Evolutionary conservation across 2,329 filamentous ascomycete species (phyloP).

Genomic region (Talaromyces funiculosus): DNA sequence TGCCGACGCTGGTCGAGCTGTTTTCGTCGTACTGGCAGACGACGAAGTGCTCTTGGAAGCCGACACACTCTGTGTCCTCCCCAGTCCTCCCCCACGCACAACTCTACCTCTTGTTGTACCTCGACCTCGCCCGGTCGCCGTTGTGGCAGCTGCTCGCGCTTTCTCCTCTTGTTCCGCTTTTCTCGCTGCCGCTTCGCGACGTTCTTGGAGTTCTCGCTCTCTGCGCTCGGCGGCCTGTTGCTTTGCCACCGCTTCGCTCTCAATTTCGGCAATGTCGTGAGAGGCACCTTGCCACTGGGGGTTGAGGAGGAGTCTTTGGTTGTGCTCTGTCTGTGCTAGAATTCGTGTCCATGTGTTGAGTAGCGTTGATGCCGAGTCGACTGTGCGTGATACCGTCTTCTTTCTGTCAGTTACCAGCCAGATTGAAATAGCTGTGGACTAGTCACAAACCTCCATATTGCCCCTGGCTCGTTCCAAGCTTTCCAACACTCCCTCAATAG

Average conservation of each 20-base stretch:
- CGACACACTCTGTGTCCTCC: slow-evolving; percentile 33
- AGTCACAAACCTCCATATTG: slow-evolving; percentile 43
- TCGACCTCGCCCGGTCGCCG: slow-evolving; percentile 25
- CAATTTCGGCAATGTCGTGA: slow-evolving; percentile 78
- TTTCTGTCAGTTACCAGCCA: slow-evolving; percentile 11
- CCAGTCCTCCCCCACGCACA: slow-evolving; percentile 28
- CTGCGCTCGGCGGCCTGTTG: slow-evolving; percentile 73
- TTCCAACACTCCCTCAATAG: slow-evolving; percentile 60
- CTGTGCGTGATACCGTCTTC: slow-evolving; percentile 77
- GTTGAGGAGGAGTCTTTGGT: slow-evolving; percentile 84
- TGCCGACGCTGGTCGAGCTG: slow-evolving; percentile 15
- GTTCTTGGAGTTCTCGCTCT: slow-evolving; percentile 70
- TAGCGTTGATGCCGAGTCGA: slow-evolving; percentile 78
- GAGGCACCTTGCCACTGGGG: slow-evolving; percentile 84
- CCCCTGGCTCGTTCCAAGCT: slow-evolving; percentile 44
- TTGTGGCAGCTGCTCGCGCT: slow-evolving; percentile 30
- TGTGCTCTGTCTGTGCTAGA: slow-evolving; percentile 94
- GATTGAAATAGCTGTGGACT: background rate
- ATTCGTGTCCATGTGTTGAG: slow-evolving; percentile 96
- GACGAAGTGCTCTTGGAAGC: slow-evolving; percentile 11
- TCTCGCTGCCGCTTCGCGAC: slow-evolving; percentile 61
- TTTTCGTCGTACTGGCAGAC: slow-evolving; percentile 3
- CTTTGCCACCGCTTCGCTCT: slow-evolving; percentile 68
- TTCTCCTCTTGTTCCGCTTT: slow-evolving; percentile 47
- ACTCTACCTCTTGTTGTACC: slow-evolving; percentile 31